A percentile compares a stretch with the other conserved stretches of the same genome.
These are phyloP conservation scores for Orbilia blumenaviensis DNA, from an alignment of 2,329 filamentous ascomycete genomes.

Conservation along the genomic window DNA sequence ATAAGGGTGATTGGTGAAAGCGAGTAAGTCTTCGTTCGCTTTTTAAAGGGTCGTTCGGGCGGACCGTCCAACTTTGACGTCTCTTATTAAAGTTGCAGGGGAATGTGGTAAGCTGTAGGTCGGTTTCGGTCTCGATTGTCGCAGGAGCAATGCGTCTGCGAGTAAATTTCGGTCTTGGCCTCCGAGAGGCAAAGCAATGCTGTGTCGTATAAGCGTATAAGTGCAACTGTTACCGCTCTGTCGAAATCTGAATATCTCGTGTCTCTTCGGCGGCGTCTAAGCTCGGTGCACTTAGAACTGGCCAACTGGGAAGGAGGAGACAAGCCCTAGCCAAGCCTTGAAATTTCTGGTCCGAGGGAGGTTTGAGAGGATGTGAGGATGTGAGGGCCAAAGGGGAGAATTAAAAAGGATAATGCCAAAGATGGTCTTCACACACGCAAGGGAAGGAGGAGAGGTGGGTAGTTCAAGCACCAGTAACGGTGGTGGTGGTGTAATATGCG, in stretches of 20 bases:
- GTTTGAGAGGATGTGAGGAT: background rate
- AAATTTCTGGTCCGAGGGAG: constrained; percentile 10
- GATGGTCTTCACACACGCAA: constrained; percentile 37
- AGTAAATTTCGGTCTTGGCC: background rate
- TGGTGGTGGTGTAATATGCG: constrained; percentile 31
- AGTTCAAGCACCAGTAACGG: background rate
- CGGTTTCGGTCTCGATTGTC: constrained; percentile 13
- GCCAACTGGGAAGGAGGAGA: constrained; percentile 17
- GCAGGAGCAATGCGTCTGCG: background rate
- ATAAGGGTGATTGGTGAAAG: background rate
- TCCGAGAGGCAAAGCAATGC: background rate
- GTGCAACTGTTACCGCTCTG: background rate
- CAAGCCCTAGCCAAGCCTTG: background rate
- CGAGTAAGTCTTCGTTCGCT: background rate
- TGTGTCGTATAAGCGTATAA: background rate
- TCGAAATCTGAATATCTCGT: background rate
- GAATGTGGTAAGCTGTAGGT: constrained; percentile 6
- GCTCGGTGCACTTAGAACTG: background rate
- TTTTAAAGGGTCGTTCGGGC: constrained; percentile 15
- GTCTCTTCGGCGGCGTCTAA: background rate
- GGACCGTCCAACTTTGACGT: constrained; percentile 5
- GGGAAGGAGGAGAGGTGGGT: constrained; percentile 30
- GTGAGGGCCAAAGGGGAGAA: background rate
- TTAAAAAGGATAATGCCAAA: constrained; percentile 9
- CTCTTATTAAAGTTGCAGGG: constrained; percentile 23